Percentiles rank a stretch among this genome's conserved stretches.
Evolutionary conservation across 768 basidiomycete species (phyloP).

Genomic region (Suillus spraguei): DNA sequence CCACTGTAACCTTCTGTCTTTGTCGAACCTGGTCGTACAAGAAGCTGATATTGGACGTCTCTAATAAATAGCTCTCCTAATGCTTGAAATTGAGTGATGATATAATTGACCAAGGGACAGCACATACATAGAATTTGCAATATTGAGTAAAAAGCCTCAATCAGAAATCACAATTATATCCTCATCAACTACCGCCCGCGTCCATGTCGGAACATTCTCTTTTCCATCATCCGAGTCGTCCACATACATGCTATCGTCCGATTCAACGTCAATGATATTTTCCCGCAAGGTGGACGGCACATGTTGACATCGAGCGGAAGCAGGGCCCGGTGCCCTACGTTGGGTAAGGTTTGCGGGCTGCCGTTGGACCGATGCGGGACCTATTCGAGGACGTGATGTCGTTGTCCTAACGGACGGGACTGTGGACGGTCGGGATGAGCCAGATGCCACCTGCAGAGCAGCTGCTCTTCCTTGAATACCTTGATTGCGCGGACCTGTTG

Average conservation of each 20-base stretch:
- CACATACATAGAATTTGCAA: not conserved
- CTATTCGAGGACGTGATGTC: not conserved
- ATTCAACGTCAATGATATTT: slow-evolving; percentile 44
- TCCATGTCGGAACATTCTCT: slow-evolving; percentile 59
- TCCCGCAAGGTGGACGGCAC: not conserved
- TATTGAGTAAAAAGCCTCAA: slow-evolving; percentile 11
- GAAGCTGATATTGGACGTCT: not conserved
- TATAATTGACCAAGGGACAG: not conserved
- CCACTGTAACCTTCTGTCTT: not conserved
- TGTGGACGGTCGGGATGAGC: not conserved
- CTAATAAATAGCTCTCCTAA: not conserved
- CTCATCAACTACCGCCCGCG: slow-evolving; percentile 36
- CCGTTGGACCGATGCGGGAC: not conserved
- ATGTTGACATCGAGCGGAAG: not conserved
- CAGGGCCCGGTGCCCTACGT: not conserved
- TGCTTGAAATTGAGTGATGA: not conserved
- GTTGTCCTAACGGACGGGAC: not conserved
- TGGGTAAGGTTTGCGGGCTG: not conserved
- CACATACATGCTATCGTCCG: slow-evolving; percentile 40
- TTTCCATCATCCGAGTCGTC: slow-evolving; percentile 48
- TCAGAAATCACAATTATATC: slow-evolving; percentile 58
- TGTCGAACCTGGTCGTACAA: not conserved
- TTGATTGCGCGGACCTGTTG: not conserved
- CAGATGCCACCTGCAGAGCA: not conserved
- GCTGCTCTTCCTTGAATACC: not conserved